Evolutionary conservation across 2,329 filamentous ascomycete species (phyloP).

Genomic region (Elsinoe fawcettii): DNA sequence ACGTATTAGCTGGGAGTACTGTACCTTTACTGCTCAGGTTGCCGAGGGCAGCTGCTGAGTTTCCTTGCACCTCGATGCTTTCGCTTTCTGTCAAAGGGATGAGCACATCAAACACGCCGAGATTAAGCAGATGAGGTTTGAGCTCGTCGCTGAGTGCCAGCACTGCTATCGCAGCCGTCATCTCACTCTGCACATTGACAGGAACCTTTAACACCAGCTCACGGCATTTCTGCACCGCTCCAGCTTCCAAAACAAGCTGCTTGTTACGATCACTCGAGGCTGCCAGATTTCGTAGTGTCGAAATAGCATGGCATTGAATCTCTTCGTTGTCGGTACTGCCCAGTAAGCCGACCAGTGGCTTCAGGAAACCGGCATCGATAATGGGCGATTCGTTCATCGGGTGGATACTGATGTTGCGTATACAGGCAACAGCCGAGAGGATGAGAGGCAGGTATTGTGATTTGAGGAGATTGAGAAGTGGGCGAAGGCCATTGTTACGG

Average conservation of each 20-base stretch:
- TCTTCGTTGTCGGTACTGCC: constrained; percentile 97
- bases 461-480: constrained; percentile 81
- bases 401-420: constrained; percentile 98
- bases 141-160: constrained; percentile 91
- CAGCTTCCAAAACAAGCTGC: constrained; percentile 90
- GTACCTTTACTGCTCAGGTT: constrained; percentile 95
- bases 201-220: constrained; percentile 90
- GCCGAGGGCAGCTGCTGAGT: constrained; percentile 89
- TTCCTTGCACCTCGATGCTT: constrained; percentile 96
- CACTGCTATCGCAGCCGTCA: constrained; percentile 98
- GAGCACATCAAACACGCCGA: constrained; percentile 92
- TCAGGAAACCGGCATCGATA: constrained; percentile 93
- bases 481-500: constrained; percentile 72
- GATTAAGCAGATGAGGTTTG: constrained; percentile 79
- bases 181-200: constrained; percentile 91
- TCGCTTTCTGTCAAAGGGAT: constrained; percentile 92
- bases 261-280: constrained; percentile 98
- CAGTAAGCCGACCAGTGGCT: constrained; percentile 84
- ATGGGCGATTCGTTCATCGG: constrained; percentile 96
- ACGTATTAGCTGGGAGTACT: constrained; percentile 19
- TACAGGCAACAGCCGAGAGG: constrained; percentile 92
- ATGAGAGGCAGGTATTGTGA: constrained; percentile 94
- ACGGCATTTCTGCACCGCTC: constrained; percentile 97
- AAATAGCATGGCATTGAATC: constrained; percentile 98
- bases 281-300: constrained; percentile 87